Percentiles rank a stretch among this genome's conserved stretches.
Conservation (phyloP, 495 filamentous ascomycete genomes). For the Hypoxylon cercidicola region DNA sequence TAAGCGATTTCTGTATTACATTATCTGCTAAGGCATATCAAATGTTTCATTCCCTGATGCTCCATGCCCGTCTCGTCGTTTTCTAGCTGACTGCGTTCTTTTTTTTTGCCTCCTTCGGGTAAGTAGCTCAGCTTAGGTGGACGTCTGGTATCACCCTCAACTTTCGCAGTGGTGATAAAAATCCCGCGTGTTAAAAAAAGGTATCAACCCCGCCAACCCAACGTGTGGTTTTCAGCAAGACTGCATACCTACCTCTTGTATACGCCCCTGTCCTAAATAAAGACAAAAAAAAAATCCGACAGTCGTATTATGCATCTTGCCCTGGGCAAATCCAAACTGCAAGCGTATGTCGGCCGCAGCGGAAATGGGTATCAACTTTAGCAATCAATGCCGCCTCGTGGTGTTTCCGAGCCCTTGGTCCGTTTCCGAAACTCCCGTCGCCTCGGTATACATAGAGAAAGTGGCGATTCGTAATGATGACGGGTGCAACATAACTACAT, state of each 20-base stretch:
- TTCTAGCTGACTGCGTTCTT: slow-evolving; percentile 23
- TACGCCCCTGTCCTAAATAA: slow-evolving; percentile 21
- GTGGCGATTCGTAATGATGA: slow-evolving; percentile 21
- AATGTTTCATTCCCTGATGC: neutral
- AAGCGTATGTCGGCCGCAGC: slow-evolving; percentile 32
- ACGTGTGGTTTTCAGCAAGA: slow-evolving; percentile 31
- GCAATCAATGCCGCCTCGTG: slow-evolving; percentile 29
- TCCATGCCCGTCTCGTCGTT: slow-evolving; percentile 12
- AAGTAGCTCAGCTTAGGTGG: slow-evolving; percentile 5
- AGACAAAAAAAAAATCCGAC: slow-evolving; percentile 9
- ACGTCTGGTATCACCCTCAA: slow-evolving; percentile 22
- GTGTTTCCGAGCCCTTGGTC: slow-evolving; percentile 22
- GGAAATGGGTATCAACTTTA: slow-evolving; percentile 41
- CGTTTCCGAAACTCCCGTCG: slow-evolving; percentile 29
- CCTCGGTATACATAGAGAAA: slow-evolving; percentile 30
- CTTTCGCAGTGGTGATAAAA: slow-evolving; percentile 12
- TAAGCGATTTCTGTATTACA: slow-evolving; percentile 34
- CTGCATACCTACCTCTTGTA: slow-evolving; percentile 37
- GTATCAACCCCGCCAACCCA: slow-evolving; percentile 29
- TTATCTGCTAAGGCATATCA: slow-evolving; percentile 25
- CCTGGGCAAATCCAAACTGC: slow-evolving; percentile 29
- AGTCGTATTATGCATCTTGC: slow-evolving; percentile 33
- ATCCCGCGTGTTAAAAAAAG: slow-evolving; percentile 27
- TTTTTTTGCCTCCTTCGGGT: neutral
- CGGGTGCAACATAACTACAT: slow-evolving; percentile 29